These are phyloP conservation scores for Exophiala viscosa DNA, from an alignment of 2,329 filamentous ascomycete genomes.

Conservation along the genomic window DNA sequence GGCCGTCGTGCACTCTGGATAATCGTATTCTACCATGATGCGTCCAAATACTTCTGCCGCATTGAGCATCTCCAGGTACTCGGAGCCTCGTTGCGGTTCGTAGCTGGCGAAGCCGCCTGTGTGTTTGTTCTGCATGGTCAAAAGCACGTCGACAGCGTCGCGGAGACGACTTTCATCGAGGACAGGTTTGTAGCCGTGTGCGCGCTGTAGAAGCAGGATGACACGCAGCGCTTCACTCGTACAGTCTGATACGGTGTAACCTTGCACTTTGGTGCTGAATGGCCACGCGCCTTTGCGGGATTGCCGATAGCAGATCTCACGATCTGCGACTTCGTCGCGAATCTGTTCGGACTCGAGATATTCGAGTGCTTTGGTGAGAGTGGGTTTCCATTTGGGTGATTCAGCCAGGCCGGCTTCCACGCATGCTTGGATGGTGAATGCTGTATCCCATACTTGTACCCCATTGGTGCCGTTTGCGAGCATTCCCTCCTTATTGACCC, in stretches of 20 bases:
- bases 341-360: constrained; percentile 93
- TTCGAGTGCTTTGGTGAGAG: constrained; percentile 75
- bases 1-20: constrained; percentile 95
- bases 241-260: constrained; percentile 93
- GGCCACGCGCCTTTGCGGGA: constrained; percentile 91
- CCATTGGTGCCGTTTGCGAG: constrained; percentile 94
- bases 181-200: constrained; percentile 68
- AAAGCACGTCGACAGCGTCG: constrained; percentile 82
- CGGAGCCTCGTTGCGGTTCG: constrained; percentile 74
- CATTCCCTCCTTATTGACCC: constrained; percentile 91
- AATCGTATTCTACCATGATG: constrained; percentile 99
- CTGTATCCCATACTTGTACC: constrained; percentile 96
- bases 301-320: constrained; percentile 81
- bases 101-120: constrained; percentile 88
- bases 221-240: constrained; percentile 87
- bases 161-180: constrained; percentile 74
- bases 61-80: constrained; percentile 79
- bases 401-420: constrained; percentile 74
- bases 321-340: constrained; percentile 72
- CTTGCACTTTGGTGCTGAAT: constrained; percentile 88
- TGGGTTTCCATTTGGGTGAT: constrained; percentile 72
- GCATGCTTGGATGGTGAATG: constrained; percentile 80
- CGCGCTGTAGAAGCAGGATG: constrained; percentile 77
- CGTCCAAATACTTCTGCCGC: constrained; percentile 93
- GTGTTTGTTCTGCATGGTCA: constrained; percentile 79